These are phyloP conservation scores for Ampelomyces quisqualis DNA, from an alignment of 2,329 filamentous ascomycete species.

Conservation along the genomic window DNA sequence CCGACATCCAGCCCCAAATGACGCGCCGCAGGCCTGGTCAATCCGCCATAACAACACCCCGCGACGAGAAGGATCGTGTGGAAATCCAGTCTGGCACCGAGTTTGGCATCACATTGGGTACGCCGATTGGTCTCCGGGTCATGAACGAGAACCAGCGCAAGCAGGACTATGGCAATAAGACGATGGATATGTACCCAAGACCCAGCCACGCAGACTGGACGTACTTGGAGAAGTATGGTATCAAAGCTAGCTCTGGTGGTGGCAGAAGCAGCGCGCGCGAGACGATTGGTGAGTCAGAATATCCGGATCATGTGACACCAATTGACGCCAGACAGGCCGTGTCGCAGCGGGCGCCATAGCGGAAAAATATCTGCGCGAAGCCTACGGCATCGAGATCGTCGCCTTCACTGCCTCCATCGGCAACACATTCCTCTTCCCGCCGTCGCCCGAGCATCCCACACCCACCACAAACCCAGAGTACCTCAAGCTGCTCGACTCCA, in stretches of 20 bases:
- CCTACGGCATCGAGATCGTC: slow-evolving; percentile 86
- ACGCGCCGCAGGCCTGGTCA: slow-evolving; percentile 87
- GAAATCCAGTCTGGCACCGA: slow-evolving; percentile 93
- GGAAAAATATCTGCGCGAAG: slow-evolving; percentile 82
- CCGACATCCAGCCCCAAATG: slow-evolving; percentile 92
- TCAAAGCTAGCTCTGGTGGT: slow-evolving; percentile 87
- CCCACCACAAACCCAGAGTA: slow-evolving; percentile 76
- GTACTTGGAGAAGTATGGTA: slow-evolving; percentile 94
- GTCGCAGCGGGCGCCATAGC: slow-evolving; percentile 90
- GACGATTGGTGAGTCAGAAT: slow-evolving; percentile 68
- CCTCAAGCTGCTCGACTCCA: slow-evolving; percentile 68
- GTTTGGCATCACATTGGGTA: slow-evolving; percentile 84
- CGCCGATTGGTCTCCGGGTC: slow-evolving; percentile 84
- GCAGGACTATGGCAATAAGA: slow-evolving; percentile 84
- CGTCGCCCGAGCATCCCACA: slow-evolving; percentile 64
- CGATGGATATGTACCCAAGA: slow-evolving; percentile 88
- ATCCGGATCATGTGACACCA: background rate
- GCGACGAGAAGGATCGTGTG: slow-evolving; percentile 88
- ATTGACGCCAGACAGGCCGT: slow-evolving; percentile 55
- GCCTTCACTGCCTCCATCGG: slow-evolving; percentile 88
- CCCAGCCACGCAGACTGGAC: slow-evolving; percentile 96
- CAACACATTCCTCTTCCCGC: slow-evolving; percentile 72
- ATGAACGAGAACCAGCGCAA: slow-evolving; percentile 91
- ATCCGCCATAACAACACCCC: slow-evolving; percentile 83
- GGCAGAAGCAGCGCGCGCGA: slow-evolving; percentile 90